Conservation (phyloP, 768 basidiomycete genomes). For the Boletellus ananas region DNA sequence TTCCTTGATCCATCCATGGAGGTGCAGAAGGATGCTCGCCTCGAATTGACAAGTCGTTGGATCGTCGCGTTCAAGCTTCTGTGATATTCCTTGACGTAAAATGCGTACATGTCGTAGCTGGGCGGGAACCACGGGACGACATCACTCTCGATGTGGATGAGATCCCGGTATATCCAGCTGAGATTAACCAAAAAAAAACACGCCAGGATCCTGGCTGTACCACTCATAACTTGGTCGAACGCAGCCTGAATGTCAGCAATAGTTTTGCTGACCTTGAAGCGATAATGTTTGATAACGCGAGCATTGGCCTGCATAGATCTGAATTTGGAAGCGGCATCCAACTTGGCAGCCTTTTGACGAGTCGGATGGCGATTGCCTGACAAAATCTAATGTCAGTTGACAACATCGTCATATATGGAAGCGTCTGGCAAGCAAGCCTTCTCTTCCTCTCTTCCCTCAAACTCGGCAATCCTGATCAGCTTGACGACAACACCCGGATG, state of each 20-base stretch:
- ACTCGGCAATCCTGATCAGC: constrained; percentile 88
- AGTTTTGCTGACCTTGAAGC: constrained; percentile 79
- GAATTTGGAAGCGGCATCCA: constrained; percentile 91
- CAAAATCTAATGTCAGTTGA: background rate
- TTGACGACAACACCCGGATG: constrained; percentile 86
- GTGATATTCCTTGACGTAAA: constrained; percentile 88
- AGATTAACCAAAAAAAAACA: constrained; percentile 81
- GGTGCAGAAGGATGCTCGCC: constrained; percentile 79
- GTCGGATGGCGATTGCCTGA: constrained; percentile 88
- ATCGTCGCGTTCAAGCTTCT: constrained; percentile 73
- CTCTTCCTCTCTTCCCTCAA: constrained; percentile 91
- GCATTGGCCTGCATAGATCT: constrained; percentile 92
- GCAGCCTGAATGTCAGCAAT: constrained; percentile 70
- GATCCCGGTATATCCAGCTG: constrained; percentile 91
- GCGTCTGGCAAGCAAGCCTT: constrained; percentile 52
- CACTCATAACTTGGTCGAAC: constrained; percentile 67
- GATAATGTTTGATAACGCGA: constrained; percentile 91
- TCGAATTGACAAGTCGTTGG: constrained; percentile 69
- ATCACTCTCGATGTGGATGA: constrained; percentile 88
- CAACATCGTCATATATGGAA: background rate
- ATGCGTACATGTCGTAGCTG: constrained; percentile 84
- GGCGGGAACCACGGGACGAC: constrained; percentile 89
- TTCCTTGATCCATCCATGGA: constrained; percentile 94
- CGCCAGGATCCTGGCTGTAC: constrained; percentile 59
- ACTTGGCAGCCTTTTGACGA: constrained; percentile 93